These are phyloP conservation scores for Boeremia exigua DNA, from an alignment of 2,329 filamentous ascomycete species.

Conservation along the genomic window DNA sequence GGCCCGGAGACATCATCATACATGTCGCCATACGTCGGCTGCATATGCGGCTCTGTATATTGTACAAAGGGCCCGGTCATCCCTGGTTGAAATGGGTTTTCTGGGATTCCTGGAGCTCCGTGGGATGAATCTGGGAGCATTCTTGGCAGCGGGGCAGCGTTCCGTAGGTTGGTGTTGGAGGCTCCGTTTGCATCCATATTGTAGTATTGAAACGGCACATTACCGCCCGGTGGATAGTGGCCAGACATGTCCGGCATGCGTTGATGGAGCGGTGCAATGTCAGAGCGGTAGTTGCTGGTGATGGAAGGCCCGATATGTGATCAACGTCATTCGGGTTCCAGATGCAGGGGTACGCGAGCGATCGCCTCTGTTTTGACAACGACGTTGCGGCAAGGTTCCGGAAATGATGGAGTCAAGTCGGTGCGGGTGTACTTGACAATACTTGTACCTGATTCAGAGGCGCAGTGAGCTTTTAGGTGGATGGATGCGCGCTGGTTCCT, in stretches of 20 bases:
- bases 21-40: conserved; percentile 42
- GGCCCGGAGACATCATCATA: conserved; percentile 43
- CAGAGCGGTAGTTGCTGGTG: conserved; percentile 31
- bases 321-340: conserved; percentile 47
- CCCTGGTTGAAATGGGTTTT: conserved; percentile 41
- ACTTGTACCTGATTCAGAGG: conserved; percentile 20
- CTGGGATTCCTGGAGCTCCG: conserved; percentile 31
- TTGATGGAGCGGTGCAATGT: conserved; percentile 25
- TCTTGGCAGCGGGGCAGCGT: conserved; percentile 26
- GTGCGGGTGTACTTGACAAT: conserved; percentile 24
- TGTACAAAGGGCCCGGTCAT: conserved; percentile 39
- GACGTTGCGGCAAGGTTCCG: conserved; percentile 36
- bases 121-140: conserved; percentile 41
- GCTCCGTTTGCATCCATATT: conserved; percentile 37
- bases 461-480: conserved; percentile 35
- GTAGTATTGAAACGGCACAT: conserved; percentile 46
- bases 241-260: conserved; percentile 43
- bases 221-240: conserved; percentile 44
- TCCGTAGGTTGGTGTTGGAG: conserved; percentile 30
- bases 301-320: conserved; percentile 36
- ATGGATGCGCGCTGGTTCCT: conserved; percentile 34
- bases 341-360: conserved; percentile 43
- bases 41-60: conserved; percentile 40
- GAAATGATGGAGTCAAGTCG: conserved; percentile 31
- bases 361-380: conserved; percentile 42